Evolutionary conservation across 2,329 filamentous ascomycete genomes (phyloP), one percentile per base, ranked within the genome.

Genomic region (Penicillium sp.): DNA sequence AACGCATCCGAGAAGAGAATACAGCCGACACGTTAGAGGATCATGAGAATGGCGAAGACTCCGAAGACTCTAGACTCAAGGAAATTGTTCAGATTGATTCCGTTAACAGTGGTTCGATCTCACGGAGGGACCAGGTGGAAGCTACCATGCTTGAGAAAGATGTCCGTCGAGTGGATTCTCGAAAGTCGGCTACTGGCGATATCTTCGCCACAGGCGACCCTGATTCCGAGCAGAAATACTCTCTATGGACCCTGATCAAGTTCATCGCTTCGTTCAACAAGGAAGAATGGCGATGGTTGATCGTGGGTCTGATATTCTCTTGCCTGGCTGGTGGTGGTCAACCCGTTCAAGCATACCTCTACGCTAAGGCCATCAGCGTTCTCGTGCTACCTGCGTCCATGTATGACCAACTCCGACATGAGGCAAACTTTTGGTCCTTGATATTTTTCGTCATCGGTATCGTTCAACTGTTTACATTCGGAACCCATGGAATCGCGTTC

Each of bases 371-470:
- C 56, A 93, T 98, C 73, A 85, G 85, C 59, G 85, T 87, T 9
- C 81, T 95, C 14, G 85, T 87, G 7, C 77, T 88, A 23, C 84
- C 80, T 23, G 74, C 77, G 16, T 74, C 64, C 35, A 80, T 81
- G 72, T 85, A 79, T 42, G 75, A 71, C 31, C 75, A 85, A 53
- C 81, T 96, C 51, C 85, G 88, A 63, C 79, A 82, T 23, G 84
- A 93, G 58, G 87, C 89, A 19, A 86, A 92, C 69, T 96, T 96
- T 73, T 97, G 92, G 92, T 88, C 86, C 55, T 78, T 87, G 67
- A 96, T 96, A 91, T 96, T 89, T 74, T 83, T 93, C 62, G 92
- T 96, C 83, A 81, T 97, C 53, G 92, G 87, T 3, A 75, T 92
- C 53, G 86, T 89, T 9, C 85, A 90, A 69, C 84, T 96, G 58